Conservation (phyloP, 805 yeast species). For the Pichia exigua region DNA sequence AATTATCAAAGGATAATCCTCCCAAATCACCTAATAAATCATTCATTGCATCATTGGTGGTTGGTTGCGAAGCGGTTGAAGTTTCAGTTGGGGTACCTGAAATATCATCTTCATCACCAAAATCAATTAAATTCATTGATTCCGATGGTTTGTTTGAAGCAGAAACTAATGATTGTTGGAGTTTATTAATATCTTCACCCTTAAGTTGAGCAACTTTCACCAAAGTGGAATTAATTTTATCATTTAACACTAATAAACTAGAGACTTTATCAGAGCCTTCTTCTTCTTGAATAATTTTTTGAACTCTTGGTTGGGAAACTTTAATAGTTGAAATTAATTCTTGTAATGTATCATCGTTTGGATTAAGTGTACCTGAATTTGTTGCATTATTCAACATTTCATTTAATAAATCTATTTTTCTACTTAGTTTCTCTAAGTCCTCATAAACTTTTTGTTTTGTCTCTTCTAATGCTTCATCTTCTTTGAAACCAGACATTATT, state of each 20-base stretch:
- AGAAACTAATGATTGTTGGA: slow-evolving; percentile 25
- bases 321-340: slow-evolving; percentile 76
- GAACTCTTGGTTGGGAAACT: slow-evolving; percentile 79
- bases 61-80: slow-evolving; percentile 24
- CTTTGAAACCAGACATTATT: slow-evolving; percentile 95
- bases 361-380: slow-evolving; percentile 33
- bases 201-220: slow-evolving; percentile 59
- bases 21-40: slow-evolving; percentile 71
- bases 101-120: slow-evolving; percentile 47
- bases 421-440: slow-evolving; percentile 73
- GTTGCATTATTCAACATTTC: slow-evolving; percentile 67
- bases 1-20: slow-evolving; percentile 42
- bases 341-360: slow-evolving; percentile 59
- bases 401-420: slow-evolving; percentile 79
- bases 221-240: slow-evolving; percentile 61
- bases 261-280: slow-evolving; percentile 59
- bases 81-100: slow-evolving; percentile 11
- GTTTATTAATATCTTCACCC: slow-evolving; percentile 49
- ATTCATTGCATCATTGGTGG: slow-evolving; percentile 39
- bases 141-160: slow-evolving; percentile 16
- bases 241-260: slow-evolving; percentile 63
- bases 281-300: slow-evolving; percentile 77
- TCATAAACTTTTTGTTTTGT: slow-evolving; percentile 73
- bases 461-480: slow-evolving; percentile 61
- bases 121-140: slow-evolving; percentile 52